phyloP scores from a whole-genome alignment of 768 basidiomycete genomes.

The Rubroboletus satanas region DNA sequence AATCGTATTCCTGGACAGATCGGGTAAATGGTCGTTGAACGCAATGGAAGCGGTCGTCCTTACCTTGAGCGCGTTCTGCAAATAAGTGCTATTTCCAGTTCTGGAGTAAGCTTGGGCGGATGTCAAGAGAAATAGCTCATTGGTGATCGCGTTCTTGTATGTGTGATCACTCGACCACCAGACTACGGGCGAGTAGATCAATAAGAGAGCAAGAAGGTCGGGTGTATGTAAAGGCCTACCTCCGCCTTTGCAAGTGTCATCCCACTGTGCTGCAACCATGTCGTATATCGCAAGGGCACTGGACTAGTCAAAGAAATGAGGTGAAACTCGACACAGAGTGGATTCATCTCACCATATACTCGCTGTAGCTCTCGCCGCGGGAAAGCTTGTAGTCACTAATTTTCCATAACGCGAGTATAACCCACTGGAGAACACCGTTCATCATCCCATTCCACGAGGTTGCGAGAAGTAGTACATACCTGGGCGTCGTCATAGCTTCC shows the following conservation, averaged over 20 bases:
- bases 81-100: conserved; percentile 36
- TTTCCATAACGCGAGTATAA: conserved; percentile 56
- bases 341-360: conserved; percentile 20
- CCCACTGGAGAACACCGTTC: conserved; percentile 39
- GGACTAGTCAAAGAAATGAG: conserved; percentile 32
- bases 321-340: conserved; percentile 27
- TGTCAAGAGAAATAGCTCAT: conserved; percentile 50
- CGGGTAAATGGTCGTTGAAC: not conserved
- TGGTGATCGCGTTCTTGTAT: conserved; percentile 63
- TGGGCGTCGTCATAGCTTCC: conserved; percentile 55
- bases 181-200: conserved; percentile 30
- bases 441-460: not conserved
- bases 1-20: conserved; percentile 21
- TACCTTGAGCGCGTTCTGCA: conserved; percentile 48
- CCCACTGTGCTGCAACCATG: conserved; percentile 50
- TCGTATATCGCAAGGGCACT: conserved; percentile 48
- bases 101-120: conserved; percentile 46
- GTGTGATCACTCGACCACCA: conserved; percentile 55
- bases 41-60: not conserved
- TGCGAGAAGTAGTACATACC: conserved; percentile 25
- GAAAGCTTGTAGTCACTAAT: conserved; percentile 49
- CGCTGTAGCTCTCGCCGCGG: conserved; percentile 29
- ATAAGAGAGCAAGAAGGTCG: not conserved
- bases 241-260: conserved; percentile 49
- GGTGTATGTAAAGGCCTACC: conserved; percentile 25